These are phyloP conservation scores for Dactylellina drechsleri DNA, from an alignment of 2,329 filamentous ascomycete genomes.

Conservation along the genomic window DNA sequence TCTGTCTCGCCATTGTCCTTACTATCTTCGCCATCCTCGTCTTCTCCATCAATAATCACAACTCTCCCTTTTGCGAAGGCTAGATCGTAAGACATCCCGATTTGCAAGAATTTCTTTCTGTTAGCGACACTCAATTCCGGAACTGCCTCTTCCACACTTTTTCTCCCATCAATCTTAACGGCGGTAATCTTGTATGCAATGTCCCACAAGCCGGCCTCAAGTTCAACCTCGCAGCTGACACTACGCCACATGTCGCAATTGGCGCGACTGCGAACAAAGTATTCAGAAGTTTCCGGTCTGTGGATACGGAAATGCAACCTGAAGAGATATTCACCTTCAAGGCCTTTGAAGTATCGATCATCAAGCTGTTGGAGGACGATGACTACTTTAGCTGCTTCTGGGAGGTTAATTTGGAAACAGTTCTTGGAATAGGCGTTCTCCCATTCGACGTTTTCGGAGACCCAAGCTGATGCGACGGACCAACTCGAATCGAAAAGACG, in stretches of 20 bases:
- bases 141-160: constrained; percentile 74
- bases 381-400: constrained; percentile 69
- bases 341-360: constrained; percentile 70
- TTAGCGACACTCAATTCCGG: constrained; percentile 64
- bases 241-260: constrained; percentile 71
- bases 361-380: constrained; percentile 72
- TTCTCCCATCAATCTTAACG: constrained; percentile 65
- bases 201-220: constrained; percentile 78
- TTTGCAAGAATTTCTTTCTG: constrained; percentile 77
- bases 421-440: constrained; percentile 70
- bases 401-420: constrained; percentile 70
- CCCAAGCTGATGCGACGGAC: constrained; percentile 71
- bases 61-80: constrained; percentile 74
- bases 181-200: constrained; percentile 80
- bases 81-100: constrained; percentile 76
- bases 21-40: constrained; percentile 65
- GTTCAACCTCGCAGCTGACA: constrained; percentile 78
- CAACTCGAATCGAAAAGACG: constrained; percentile 71
- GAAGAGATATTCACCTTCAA: constrained; percentile 70
- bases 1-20: constrained; percentile 60
- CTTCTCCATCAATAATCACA: constrained; percentile 35
- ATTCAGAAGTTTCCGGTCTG: constrained; percentile 64
- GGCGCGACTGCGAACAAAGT: constrained; percentile 56
- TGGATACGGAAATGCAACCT: constrained; percentile 68
- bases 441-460: constrained; percentile 72